Percentiles rank a stretch among this genome's conserved stretches.
phyloP scores from a whole-genome alignment of 805 yeast species.

The Jamesozyma spencerorum region DNA sequence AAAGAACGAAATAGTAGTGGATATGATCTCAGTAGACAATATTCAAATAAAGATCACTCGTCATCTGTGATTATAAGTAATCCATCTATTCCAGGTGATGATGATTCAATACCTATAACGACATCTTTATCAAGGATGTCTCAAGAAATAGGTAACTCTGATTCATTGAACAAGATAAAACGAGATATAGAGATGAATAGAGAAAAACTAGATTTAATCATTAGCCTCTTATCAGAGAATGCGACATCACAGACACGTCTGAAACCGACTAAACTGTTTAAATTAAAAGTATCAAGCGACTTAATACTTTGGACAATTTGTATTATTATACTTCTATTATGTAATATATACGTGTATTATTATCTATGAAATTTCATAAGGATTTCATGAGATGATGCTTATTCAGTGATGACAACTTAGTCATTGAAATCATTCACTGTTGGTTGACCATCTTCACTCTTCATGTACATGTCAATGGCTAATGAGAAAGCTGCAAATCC shows the following conservation, averaged over 20 bases:
- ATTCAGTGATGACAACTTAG: no score
- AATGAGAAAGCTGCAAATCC: slow-evolving; percentile 94
- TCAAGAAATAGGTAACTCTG: not conserved
- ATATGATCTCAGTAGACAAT: not conserved
- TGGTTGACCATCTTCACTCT: slow-evolving; percentile 73
- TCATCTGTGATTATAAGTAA: not conserved
- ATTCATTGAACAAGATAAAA: slow-evolving; percentile 8
- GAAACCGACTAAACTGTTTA: not conserved
- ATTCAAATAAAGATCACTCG: not conserved
- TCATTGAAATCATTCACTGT: slow-evolving; percentile 82
- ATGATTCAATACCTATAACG: not conserved
- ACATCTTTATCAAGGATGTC: no score
- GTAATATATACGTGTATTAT: slow-evolving; percentile 24
- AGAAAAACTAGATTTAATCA: slow-evolving; percentile 22
- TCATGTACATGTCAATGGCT: slow-evolving; percentile 76
- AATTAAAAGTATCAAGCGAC: slow-evolving; percentile 1
- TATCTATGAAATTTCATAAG: slow-evolving; percentile 11
- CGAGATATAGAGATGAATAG: slow-evolving; percentile 15
- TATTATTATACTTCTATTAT: slow-evolving; percentile 23
- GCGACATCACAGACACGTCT: no score
- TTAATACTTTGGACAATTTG: slow-evolving; percentile 22
- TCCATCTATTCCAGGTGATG: not conserved
- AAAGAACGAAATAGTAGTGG: no score
- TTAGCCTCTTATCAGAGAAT: slow-evolving; percentile 9
- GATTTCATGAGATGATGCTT: no score